Conservation (phyloP, 2,329 filamentous ascomycete species). For the Phaeosphaeriaceae sp. region DNA sequence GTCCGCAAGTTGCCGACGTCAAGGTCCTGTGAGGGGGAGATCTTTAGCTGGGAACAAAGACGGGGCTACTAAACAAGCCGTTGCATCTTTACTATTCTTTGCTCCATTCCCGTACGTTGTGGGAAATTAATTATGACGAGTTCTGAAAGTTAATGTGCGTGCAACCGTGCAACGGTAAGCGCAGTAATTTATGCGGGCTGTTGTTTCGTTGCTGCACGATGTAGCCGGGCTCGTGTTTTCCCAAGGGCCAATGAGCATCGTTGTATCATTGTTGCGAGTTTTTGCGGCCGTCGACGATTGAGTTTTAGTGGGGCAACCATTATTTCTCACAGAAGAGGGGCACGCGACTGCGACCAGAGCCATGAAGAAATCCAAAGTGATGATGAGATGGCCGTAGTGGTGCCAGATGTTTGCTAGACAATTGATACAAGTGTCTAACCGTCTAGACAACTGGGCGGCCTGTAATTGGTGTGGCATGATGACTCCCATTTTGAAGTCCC, state of each 20-base stretch:
- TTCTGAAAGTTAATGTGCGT: conserved; percentile 9
- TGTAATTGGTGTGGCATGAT: conserved; percentile 12
- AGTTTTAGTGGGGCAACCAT: conserved; percentile 41
- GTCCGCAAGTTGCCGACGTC: conserved; percentile 27
- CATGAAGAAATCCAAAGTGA: not conserved
- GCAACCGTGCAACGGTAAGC: conserved; percentile 18
- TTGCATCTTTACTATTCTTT: not conserved
- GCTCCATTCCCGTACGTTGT: not conserved
- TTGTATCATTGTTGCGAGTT: conserved; percentile 40
- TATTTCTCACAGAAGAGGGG: conserved; percentile 27
- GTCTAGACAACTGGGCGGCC: not conserved
- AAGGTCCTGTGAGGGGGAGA: conserved; percentile 27
- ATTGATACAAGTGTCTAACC: too few species aligned
- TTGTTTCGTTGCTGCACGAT: conserved; percentile 27
- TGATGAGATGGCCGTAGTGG: conserved; percentile 2
- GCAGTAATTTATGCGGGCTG: conserved; percentile 32
- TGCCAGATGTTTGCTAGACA: too few species aligned
- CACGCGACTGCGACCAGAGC: conserved; percentile 29
- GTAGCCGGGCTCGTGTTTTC: conserved; percentile 34
- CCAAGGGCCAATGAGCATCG: conserved; percentile 33
- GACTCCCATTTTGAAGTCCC: conserved; percentile 17
- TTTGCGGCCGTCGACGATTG: conserved; percentile 28
- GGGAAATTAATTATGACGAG: conserved; percentile 31
- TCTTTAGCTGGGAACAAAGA: conserved; percentile 3
- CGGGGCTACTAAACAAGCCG: conserved; percentile 1